Evolutionary conservation across 2,329 filamentous ascomycete genomes (phyloP), one percentile per base, ranked within the genome.

Genomic region (Pleurostoma richardsiae): DNA sequence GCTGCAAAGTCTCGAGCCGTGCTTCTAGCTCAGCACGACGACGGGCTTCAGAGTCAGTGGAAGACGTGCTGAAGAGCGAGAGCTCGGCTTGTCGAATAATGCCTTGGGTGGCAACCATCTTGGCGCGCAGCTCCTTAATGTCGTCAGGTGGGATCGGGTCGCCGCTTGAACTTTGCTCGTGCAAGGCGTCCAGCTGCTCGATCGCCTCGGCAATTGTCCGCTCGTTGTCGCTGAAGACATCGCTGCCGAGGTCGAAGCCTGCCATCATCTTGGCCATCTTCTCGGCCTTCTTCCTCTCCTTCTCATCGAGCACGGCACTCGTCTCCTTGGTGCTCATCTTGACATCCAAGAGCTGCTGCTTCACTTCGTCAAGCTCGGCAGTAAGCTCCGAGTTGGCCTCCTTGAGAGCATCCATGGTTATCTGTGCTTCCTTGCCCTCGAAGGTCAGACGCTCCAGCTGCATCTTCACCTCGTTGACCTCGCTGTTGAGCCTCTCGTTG

Each of bases 211-310:
- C 83, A 49, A 99, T 88, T 43, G 83, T 85, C 53, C 85, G 81
- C 67, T 99, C 94, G 57, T 96, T 96, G 49, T 94, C 88, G 56
- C 90, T 96, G 65, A 97, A 95, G 30, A 95, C 85, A 48, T 96
- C 91, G 42, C 87, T 86, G 40, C 90, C 92, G 31, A 99, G 80
- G 60, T 99, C 92, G 59, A 99, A 97, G 4, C 92, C 90, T 49
- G 94, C 94, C 92, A 99, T 96, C 94, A 99, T 99, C 78, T 96
- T 88, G 40, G 94, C 94, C 94, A 99, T 99, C 70, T 95, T 94
- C 72, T 99, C 94, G 1, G 91, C 90, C 78, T 99, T 99, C 73
- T 90, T 91, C 76, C 90, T 92, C 70, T 97, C 95, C 77, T 99
- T 99, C 70, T 97, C 94, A 57, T 97, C 92, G 26, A 95, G 73